These are phyloP conservation scores for Abrus pulchellus DNA, from an alignment of 306 rosid species.

Conservation along the genomic window DNA sequence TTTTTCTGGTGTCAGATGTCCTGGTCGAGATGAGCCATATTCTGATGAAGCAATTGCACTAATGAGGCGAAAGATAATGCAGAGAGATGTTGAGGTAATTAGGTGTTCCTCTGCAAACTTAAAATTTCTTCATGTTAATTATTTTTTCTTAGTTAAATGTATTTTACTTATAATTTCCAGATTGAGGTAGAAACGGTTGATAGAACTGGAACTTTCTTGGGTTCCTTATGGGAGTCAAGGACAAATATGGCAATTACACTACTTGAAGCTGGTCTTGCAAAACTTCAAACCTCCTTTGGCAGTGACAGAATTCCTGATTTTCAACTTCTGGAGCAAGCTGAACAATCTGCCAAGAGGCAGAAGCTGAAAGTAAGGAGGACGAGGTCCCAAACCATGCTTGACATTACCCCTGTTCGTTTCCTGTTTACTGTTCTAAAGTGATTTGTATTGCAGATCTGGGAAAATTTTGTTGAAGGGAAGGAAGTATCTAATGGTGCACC, in stretches of 20 bases:
- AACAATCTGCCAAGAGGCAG: constrained; percentile 73
- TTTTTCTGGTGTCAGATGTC: constrained; percentile 88
- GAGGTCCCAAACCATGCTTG: not conserved
- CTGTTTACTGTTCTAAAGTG: constrained; percentile 43
- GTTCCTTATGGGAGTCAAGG: constrained; percentile 89
- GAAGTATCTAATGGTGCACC: constrained; percentile 68
- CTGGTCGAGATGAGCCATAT: constrained; percentile 84
- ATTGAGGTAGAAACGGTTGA: constrained; percentile 90
- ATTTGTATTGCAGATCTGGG: constrained; percentile 75
- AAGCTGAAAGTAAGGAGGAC: constrained; percentile 72
- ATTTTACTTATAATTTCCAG: constrained; percentile 47
- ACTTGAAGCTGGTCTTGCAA: constrained; percentile 86
- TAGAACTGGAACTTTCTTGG: constrained; percentile 90
- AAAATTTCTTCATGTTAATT: constrained; percentile 9
- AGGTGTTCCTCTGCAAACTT: constrained; percentile 27
- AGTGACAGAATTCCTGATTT: constrained; percentile 79
- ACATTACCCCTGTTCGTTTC: constrained; percentile 14
- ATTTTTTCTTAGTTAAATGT: constrained; percentile 24
- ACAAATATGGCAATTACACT: constrained; percentile 74
- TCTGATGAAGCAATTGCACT: constrained; percentile 87
- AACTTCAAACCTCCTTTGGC: constrained; percentile 77
- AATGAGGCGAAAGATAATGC: constrained; percentile 92
- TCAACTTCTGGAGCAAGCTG: constrained; percentile 83
- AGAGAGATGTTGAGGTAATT: constrained; percentile 88
- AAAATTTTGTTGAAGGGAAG: constrained; percentile 87